Percentiles rank a stretch among this genome's conserved stretches.
Evolutionary conservation across 805 yeast species (phyloP).

Genomic region (Candida andamanensis): DNA sequence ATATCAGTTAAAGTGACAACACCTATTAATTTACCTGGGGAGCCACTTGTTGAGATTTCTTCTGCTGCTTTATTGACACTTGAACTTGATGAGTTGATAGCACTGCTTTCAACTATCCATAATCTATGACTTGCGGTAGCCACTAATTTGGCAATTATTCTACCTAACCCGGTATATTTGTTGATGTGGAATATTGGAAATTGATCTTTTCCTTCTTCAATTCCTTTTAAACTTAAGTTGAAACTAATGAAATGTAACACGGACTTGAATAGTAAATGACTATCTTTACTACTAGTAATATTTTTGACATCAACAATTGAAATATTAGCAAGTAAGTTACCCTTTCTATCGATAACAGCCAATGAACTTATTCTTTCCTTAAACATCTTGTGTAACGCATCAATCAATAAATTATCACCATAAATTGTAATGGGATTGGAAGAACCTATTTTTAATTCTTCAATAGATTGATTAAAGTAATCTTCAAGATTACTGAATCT

Average conservation of each 20-base stretch:
- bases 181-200: slow-evolving; percentile 95
- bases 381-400: slow-evolving; percentile 84
- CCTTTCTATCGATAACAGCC: slow-evolving; percentile 82
- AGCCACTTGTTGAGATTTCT: slow-evolving; percentile 29
- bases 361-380: slow-evolving; percentile 78
- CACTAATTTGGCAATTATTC: slow-evolving; percentile 90
- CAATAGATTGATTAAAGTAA: slow-evolving; percentile 61
- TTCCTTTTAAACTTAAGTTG: slow-evolving; percentile 80
- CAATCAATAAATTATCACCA: slow-evolving; percentile 84
- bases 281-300: slow-evolving; percentile 81
- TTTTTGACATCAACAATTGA: slow-evolving; percentile 91
- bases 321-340: slow-evolving; percentile 80
- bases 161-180: slow-evolving; percentile 68
- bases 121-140: slow-evolving; percentile 92
- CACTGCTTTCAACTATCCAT: slow-evolving; percentile 60
- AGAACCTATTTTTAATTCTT: slow-evolving; percentile 72
- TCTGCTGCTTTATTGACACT: slow-evolving; percentile 15
- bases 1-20: slow-evolving; percentile 91
- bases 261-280: slow-evolving; percentile 72
- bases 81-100: background rate
- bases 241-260: slow-evolving; percentile 86
- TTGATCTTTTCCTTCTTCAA: slow-evolving; percentile 92
- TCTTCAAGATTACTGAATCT: slow-evolving; percentile 78
- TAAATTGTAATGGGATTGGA: slow-evolving; percentile 66
- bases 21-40: slow-evolving; percentile 81